Evolutionary conservation across 2,329 filamentous ascomycete species (phyloP), one percentile per base, ranked within the genome.

Genomic region (Ophiocordyceps polyrhachis-furcata): DNA sequence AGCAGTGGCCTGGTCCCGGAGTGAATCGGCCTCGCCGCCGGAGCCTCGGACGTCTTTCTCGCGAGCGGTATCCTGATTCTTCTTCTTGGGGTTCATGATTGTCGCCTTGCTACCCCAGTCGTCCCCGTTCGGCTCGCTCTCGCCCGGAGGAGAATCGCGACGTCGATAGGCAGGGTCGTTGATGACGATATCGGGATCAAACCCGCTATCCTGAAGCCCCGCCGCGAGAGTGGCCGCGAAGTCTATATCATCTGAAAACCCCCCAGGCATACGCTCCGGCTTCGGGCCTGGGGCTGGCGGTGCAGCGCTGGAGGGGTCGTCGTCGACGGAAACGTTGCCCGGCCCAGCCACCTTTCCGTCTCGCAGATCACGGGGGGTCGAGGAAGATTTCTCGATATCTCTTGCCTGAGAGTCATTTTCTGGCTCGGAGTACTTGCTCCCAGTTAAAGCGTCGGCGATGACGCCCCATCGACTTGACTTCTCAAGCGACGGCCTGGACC

Each of bases 161-260:
- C 68, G 70, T 50, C 74, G 74, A 53, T 78, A 85, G 1, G 59
- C 64, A 0, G 75, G 73, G 51, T 85, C 70, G 41, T 83, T 67
- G 32, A 81, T 79, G 41, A 85, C 76, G 46, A 85, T 75, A 38
- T 81, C 71, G 5, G 79, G 74, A 53, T 83, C 72, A 49, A 86
- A 85, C 0, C 81, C 81, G 41, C 76, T 73, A n/a, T 76, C 71
- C 54, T 79, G 64, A 43, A 83, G 66, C 1, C 77, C 79, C 42
- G 80, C 82, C 46, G 80, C 79, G 42, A 85, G 61, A 3, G 73
- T 76, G 25, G 81, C 81, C 8, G 78, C 75, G 51, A 86, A 85
- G 44, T 77, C 76, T 9, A 81, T 62, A 51, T 85, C 81, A 46
- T 79, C 72, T 1, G 65, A 73, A 53, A 82, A 87, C 11, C 70